Evolutionary conservation across 1,139 yeast species (phyloP).

Genomic region (Ogataea hybrid): DNA sequence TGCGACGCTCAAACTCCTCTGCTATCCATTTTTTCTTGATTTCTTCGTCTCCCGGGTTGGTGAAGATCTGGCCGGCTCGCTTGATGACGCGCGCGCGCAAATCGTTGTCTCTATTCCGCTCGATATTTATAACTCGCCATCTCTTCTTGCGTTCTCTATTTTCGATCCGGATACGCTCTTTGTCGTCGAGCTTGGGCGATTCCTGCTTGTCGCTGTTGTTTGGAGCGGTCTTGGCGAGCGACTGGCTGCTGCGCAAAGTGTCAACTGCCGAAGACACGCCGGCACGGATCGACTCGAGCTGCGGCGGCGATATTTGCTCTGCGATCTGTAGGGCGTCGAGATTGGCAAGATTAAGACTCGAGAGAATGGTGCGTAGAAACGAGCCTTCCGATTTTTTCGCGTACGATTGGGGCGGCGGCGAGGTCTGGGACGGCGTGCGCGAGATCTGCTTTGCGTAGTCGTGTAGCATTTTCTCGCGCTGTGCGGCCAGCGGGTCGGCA

Average conservation of each 20-base stretch:
- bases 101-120: conserved; percentile 85
- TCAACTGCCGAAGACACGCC: conserved; percentile 19
- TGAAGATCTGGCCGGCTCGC: conserved; percentile 68
- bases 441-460: conserved; percentile 3
- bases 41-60: conserved; percentile 52
- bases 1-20: conserved; percentile 64
- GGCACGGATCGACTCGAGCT: conserved; percentile 21
- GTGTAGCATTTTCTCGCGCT: conserved; percentile 42
- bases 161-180: conserved; percentile 63
- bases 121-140: conserved; percentile 85
- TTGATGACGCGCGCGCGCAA: conserved; percentile 72
- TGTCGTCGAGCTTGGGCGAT: conserved; percentile 27
- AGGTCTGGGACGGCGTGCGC: background rate
- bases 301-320: conserved; percentile 16
- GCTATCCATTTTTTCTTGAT: conserved; percentile 74
- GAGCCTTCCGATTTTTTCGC: conserved; percentile 15
- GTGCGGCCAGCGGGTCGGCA: conserved; percentile 63
- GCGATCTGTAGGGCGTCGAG: conserved; percentile 15
- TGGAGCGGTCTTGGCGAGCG: background rate
- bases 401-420: background rate
- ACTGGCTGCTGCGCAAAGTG: background rate
- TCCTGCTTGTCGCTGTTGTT: background rate
- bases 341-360: conserved; percentile 14
- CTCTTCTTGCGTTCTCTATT: conserved; percentile 84
- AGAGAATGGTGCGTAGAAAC: conserved; percentile 18